Base-by-base conservation (phyloP, 1,284 basidiomycete genomes). In the Melampsora larici-populina region DNA sequence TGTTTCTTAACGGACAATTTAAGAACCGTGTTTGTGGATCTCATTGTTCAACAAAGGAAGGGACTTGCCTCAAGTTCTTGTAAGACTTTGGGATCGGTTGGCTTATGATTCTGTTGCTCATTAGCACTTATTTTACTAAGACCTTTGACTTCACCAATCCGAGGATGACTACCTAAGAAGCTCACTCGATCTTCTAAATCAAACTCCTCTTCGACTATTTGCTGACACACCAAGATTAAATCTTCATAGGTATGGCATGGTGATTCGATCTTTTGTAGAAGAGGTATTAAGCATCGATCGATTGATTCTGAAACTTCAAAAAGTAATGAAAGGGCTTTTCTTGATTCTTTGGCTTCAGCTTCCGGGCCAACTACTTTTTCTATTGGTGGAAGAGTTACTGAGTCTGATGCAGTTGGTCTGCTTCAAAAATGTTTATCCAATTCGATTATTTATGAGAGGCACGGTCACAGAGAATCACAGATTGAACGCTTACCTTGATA, bases 101-200 rank as follows among this genome's bases (percentile, higher is more conserved):
- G 70, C 31, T 63, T 60, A 67, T 78, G 71, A n/a, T 79, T 78
- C 4, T 89, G 89, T 84, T 96, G 93, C 83, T 96, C 93, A 65
- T 87, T 89, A 31, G 89, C 88, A 83, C 91, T 93, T 68, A 92
- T 85, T 58, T 84, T 86, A 1, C 90, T 92, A 21, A 95, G 86
- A 40, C 89, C 89, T 70, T 83, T 82, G 74, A 87, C 88, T 84
- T 92, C 92, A 33, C 94, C 93, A 69, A 96, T 95, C 79, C 93
- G 87, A 58, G 94, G 94, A 85, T 96, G 94, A 1, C 90, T 92
- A 1, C 86, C 87, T 79, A 95, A 87, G 82, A 97, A 94, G 74
- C 85, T 84, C 0, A 89, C 89, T 82, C 89, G 89, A 15, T 88
- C 85, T 15, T 85, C 83, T 64, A 85, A 81, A 58, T 86, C 85